Conservation (phyloP, 768 basidiomycete species). For the Amanita brunnescens region DNA sequence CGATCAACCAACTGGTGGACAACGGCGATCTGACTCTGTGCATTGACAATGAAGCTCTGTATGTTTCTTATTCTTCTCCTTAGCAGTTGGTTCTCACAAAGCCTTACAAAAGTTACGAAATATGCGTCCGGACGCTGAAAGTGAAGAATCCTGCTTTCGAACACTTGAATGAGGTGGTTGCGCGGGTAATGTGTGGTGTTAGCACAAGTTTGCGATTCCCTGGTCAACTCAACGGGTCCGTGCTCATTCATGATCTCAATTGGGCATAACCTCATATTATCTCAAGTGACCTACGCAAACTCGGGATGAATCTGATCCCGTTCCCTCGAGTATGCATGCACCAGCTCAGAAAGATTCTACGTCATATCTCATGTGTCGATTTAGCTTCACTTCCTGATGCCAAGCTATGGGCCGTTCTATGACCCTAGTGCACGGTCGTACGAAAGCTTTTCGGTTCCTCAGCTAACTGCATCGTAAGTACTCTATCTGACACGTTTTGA, state of each 20-base stretch:
- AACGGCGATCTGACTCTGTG: slow-evolving; percentile 78
- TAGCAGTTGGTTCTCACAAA: not conserved
- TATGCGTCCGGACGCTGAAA: slow-evolving; percentile 57
- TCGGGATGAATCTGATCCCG: slow-evolving; percentile 90
- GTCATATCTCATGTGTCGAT: not conserved
- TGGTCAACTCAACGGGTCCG: slow-evolving; percentile 85
- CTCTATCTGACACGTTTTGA: too few relatives aligned
- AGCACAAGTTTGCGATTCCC: slow-evolving; percentile 90
- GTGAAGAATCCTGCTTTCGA: slow-evolving; percentile 53
- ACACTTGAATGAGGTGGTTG: slow-evolving; percentile 67
- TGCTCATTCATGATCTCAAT: not conserved
- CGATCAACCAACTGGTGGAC: slow-evolving; percentile 84
- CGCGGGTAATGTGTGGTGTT: slow-evolving; percentile 91
- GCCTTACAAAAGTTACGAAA: slow-evolving; percentile 51
- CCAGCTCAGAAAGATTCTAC: slow-evolving; percentile 25
- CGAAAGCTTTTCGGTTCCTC: slow-evolving; percentile 50
- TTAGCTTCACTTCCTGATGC: slow-evolving; percentile 93
- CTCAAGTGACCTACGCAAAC: slow-evolving; percentile 72
- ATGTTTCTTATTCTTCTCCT: slow-evolving; percentile 16
- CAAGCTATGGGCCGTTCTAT: slow-evolving; percentile 87
- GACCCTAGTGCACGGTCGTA: slow-evolving; percentile 56
- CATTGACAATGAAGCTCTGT: slow-evolving; percentile 86
- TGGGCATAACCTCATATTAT: slow-evolving; percentile 4
- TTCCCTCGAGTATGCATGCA: slow-evolving; percentile 78
- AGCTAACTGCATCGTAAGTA: slow-evolving; percentile 66